phyloP scores from a whole-genome alignment of 768 basidiomycete genomes.

The Termitomyces sp. region DNA sequence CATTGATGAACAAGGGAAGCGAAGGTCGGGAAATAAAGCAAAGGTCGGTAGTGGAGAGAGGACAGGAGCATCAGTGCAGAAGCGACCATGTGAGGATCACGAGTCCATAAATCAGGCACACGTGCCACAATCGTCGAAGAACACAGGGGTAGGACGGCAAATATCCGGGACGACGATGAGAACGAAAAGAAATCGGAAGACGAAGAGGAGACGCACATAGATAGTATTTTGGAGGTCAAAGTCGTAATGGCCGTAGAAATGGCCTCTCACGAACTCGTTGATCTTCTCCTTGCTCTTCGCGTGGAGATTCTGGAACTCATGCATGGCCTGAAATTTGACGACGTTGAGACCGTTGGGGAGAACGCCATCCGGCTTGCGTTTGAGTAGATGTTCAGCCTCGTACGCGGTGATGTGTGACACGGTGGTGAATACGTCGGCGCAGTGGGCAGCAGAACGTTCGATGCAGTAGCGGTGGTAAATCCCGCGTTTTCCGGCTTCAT shows the following conservation, averaged over 20 bases:
- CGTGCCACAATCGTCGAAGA: background rate
- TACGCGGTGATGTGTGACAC: conserved; percentile 98
- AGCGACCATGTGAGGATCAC: background rate
- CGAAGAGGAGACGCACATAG: conserved; percentile 46
- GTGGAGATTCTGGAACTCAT: conserved; percentile 97
- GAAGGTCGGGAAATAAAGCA: background rate
- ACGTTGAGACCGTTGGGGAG: conserved; percentile 98
- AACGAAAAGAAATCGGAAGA: background rate
- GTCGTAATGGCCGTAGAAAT: conserved; percentile 97
- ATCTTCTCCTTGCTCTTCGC: conserved; percentile 94
- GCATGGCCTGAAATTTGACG: conserved; percentile 98
- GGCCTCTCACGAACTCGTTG: conserved; percentile 94
- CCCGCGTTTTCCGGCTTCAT: conserved; percentile 97
- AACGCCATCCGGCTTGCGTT: conserved; percentile 96
- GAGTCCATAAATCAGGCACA: background rate
- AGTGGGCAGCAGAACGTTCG: conserved; percentile 91
- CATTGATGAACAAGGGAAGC: too few species aligned
- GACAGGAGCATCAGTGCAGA: background rate
- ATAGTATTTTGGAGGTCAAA: conserved; percentile 92
- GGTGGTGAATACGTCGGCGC: conserved; percentile 97
- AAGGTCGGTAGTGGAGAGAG: background rate
- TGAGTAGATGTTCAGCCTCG: conserved; percentile 92
- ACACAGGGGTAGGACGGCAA: background rate
- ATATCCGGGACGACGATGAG: background rate
- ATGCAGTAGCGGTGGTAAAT: conserved; percentile 99